Conservation (phyloP, 305 asterid species). For the Rubia peregrina region DNA sequence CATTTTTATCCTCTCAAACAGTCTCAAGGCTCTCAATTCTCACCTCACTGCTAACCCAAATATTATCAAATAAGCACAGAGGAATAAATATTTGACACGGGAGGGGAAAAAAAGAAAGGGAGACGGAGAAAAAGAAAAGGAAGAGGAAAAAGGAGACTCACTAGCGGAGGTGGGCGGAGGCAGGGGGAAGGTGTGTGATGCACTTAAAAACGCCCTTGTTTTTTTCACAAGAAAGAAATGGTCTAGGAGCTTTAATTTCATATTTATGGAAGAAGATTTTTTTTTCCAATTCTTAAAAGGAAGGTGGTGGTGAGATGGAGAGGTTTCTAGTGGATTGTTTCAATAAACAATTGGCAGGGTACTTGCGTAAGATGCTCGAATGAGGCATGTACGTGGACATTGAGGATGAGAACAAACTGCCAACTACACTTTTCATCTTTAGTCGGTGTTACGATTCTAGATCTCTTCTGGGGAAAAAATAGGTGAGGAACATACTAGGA, state of each 20-base stretch:
- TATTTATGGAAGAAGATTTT: too few species aligned
- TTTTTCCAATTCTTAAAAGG: too few species aligned
- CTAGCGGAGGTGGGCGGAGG: not conserved
- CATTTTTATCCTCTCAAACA: not conserved
- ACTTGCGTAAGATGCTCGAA: too few species aligned
- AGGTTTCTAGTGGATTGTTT: too few species aligned
- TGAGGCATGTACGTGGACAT: not conserved
- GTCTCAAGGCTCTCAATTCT: not conserved
- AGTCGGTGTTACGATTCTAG: not conserved
- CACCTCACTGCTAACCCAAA: not conserved
- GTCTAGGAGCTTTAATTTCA: too few species aligned
- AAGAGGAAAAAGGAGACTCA: not conserved
- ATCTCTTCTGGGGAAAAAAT: not conserved
- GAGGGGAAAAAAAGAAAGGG: not conserved
- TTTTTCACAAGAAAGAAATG: too few species aligned
- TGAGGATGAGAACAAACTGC: not conserved
- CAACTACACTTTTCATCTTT: not conserved
- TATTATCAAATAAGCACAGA: not conserved
- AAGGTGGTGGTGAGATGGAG: too few species aligned
- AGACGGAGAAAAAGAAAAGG: not conserved
- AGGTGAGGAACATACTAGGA: not conserved
- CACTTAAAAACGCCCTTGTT: not conserved
- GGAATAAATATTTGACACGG: not conserved
- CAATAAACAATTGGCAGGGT: too few species aligned
- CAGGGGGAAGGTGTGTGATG: not conserved